Conservation (phyloP, 179 eudicot genomes). For the Camellia oleifera region DNA sequence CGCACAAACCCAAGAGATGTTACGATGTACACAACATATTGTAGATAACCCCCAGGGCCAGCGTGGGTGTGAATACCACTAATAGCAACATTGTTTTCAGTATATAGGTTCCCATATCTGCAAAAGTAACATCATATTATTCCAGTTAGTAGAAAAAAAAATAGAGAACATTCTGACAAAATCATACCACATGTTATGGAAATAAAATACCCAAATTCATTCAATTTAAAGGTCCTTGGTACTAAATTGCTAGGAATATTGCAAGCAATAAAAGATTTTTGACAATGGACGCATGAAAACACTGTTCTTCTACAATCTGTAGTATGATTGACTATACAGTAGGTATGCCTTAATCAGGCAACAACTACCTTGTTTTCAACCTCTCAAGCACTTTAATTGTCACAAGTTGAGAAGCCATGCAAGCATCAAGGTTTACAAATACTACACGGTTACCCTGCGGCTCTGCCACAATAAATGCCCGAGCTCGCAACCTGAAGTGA, state of each 20-base stretch:
- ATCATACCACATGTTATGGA: not conserved
- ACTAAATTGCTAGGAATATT: not conserved
- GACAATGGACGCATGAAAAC: not conserved
- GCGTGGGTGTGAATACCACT: conserved; percentile 98
- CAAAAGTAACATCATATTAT: conserved; percentile 16
- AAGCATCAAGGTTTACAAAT: conserved; percentile 97
- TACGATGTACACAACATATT: conserved; percentile 83
- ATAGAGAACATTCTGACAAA: not conserved
- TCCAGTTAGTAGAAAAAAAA: conserved; percentile 7
- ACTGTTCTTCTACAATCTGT: not conserved
- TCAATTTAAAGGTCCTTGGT: not conserved
- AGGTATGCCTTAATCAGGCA: not conserved
- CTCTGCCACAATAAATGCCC: conserved; percentile 88
- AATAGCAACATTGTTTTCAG: conserved; percentile 88
- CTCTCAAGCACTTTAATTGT: conserved; percentile 91
- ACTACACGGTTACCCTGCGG: conserved; percentile 64
- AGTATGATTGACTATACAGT: not conserved
- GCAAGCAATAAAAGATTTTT: not conserved
- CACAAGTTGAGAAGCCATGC: conserved; percentile 96
- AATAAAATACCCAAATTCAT: conserved; percentile 3
- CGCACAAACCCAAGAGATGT: conserved; percentile 97
- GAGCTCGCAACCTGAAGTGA: conserved; percentile 91
- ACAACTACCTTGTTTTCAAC: conserved; percentile 77
- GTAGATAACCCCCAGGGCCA: conserved; percentile 98
- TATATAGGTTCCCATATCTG: conserved; percentile 90